Conservation (phyloP, 2,329 filamentous ascomycete species). For the Akanthomyces muscarius region DNA sequence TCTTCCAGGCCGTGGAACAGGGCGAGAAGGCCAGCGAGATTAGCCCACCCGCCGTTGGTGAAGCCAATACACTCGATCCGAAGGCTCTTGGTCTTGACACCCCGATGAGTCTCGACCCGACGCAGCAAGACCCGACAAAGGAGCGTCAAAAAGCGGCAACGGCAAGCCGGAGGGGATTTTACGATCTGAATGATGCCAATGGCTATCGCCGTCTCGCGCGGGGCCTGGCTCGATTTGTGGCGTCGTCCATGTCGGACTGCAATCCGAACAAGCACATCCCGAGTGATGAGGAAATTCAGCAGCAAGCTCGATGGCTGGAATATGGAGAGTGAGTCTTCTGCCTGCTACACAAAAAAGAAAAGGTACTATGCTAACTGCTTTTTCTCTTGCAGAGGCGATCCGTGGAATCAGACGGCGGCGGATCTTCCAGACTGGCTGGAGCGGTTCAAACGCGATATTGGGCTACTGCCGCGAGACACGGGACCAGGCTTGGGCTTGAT, state of each 20-base stretch:
- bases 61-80: neutral
- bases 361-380: slow-evolving; percentile 20
- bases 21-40: neutral
- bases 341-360: neutral
- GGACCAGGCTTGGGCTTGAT: slow-evolving; percentile 8
- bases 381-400: slow-evolving; percentile 47
- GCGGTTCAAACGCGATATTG: slow-evolving; percentile 56
- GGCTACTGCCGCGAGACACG: slow-evolving; percentile 23
- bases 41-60: neutral
- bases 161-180: slow-evolving; percentile 52
- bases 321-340: slow-evolving; percentile 53
- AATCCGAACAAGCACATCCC: slow-evolving; percentile 58
- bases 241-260: slow-evolving; percentile 52
- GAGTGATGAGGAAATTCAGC: slow-evolving; percentile 56
- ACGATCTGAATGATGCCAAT: slow-evolving; percentile 57
- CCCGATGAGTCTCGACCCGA: neutral
- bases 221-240: slow-evolving; percentile 51
- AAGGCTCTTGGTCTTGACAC: neutral
- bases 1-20: slow-evolving; percentile 23
- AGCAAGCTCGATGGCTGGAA: slow-evolving; percentile 59
- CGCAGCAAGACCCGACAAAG: slow-evolving; percentile 53
- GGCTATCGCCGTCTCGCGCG: slow-evolving; percentile 55
- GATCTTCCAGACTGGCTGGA: slow-evolving; percentile 61
- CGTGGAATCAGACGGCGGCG: slow-evolving; percentile 60
- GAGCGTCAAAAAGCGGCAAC: slow-evolving; percentile 51